These are phyloP conservation scores for Moesziomyces antarcticus DNA, from an alignment of 1,284 basidiomycete species.

Conservation along the genomic window DNA sequence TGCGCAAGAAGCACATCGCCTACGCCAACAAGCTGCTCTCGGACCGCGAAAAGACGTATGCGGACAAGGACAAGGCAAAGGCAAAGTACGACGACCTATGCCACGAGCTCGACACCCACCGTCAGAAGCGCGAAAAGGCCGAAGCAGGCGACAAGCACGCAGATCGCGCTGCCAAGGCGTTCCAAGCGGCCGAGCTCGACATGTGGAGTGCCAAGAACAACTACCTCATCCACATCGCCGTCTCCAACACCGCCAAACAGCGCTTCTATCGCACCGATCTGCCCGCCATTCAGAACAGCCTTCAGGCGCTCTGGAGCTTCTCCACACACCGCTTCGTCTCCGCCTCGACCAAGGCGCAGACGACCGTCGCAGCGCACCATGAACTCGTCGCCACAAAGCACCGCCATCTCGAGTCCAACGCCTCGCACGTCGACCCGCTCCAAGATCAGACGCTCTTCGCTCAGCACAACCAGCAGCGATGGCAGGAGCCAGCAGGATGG, in stretches of 20 bases:
- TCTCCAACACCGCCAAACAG: slow-evolving; percentile 46
- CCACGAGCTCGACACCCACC: slow-evolving; percentile 47
- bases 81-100: slow-evolving; percentile 57
- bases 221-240: slow-evolving; percentile 50
- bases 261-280: slow-evolving; percentile 49
- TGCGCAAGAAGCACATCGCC: slow-evolving; percentile 46
- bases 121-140: slow-evolving; percentile 52
- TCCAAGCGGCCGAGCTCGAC: slow-evolving; percentile 42
- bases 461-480: slow-evolving; percentile 49
- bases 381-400: slow-evolving; percentile 25
- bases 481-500: slow-evolving; percentile 48
- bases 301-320: slow-evolving; percentile 51
- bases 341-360: slow-evolving; percentile 15
- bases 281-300: slow-evolving; percentile 36
- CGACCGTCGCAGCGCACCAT: slow-evolving; percentile 24
- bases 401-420: slow-evolving; percentile 16
- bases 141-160: slow-evolving; percentile 46
- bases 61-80: slow-evolving; percentile 50
- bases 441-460: slow-evolving; percentile 44
- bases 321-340: slow-evolving; percentile 30
- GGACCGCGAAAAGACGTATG: slow-evolving; percentile 52
- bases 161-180: slow-evolving; percentile 48
- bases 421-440: slow-evolving; percentile 18
- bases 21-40: slow-evolving; percentile 41
- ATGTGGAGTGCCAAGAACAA: slow-evolving; percentile 57